Evolutionary conservation across 805 yeast species (phyloP), one percentile per base, ranked within the genome.

Genomic region (Kuraishia piskuri): DNA sequence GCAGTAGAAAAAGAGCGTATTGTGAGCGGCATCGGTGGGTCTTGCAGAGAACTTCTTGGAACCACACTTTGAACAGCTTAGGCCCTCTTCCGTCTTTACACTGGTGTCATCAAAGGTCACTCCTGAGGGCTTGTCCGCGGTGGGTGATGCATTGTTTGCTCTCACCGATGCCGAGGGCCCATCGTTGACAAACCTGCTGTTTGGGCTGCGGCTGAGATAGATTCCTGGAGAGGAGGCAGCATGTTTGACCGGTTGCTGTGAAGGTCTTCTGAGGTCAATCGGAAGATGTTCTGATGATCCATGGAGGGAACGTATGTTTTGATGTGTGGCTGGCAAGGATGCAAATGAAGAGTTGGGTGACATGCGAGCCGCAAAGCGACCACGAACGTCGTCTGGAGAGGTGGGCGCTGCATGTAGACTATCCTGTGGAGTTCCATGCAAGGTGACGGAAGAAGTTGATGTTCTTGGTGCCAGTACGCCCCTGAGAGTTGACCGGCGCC

Each of bases 1-100:
- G 52, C 70, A 66, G 50, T 52, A 62, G 49, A 66, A 66, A 8
- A 49, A 52, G 37, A 66, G 61, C 12, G 51, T 40, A 45, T 59
- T 59, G 10, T 56, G 55, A 22, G 47, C 22, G 2, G 57, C 49
- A 12, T 55, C 56, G 21, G 53, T 55, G 50, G 58, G 58, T 19
- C 54, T 59, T 2, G 68, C 66, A 8, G 64, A 57, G 47, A 65
- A 66, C 25, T 58, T 59, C 7, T 31, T 50, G 1, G 61, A 55
- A 3, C 59, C 60, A 50, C 69, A 66, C 3, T 49, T 46, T 1
- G 55, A 20, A 54, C 69, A 66, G n/a, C 48, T 19, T 25, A 50
- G 5, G 10, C 26, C 51, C 9, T 22, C 50, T 17, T 36, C 46
- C 14, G 19, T 20, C 17, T 31, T n/a, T 10, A 12, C 40, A 12